Evolutionary conservation across 352 stramenopile species (phyloP).

Genomic region (Labyrinthula sp.): DNA sequence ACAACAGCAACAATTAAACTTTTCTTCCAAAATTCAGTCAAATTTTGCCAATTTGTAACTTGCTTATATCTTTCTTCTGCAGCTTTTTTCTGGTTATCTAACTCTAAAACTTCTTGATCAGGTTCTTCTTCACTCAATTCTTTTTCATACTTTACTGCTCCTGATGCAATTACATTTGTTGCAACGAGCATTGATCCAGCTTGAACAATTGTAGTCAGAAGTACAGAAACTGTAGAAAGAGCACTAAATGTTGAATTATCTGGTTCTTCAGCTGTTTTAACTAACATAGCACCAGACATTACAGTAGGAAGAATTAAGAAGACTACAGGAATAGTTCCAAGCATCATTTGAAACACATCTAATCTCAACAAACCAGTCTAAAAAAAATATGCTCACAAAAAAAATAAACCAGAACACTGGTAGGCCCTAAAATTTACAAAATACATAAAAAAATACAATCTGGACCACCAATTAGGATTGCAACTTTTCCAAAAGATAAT

Average conservation of each 20-base stretch:
- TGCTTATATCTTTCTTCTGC: background rate
- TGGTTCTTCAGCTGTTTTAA: constrained; percentile 36
- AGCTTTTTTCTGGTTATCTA: constrained; percentile 11
- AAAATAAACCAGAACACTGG: no score
- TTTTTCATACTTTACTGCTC: constrained; percentile 32
- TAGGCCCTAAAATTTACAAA: no score
- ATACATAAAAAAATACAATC: constrained; percentile 40
- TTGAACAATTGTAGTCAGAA: constrained; percentile 10
- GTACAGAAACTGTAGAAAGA: constrained; percentile 13
- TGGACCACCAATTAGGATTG: constrained; percentile 41
- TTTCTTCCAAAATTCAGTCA: constrained; percentile 3
- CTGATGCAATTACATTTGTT: constrained; percentile 31
- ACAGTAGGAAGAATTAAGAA: constrained; percentile 41
- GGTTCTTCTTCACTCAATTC: constrained; percentile 23
- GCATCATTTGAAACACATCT: constrained; percentile 37
- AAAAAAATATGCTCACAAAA: no score
- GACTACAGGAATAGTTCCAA: constrained; percentile 41
- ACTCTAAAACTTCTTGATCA: constrained; percentile 33
- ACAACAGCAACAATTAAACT: constrained; percentile 23
- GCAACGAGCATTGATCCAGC: constrained; percentile 30
- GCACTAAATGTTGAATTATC: constrained; percentile 12
- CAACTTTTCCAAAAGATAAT: constrained; percentile 40
- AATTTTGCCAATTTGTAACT: constrained; percentile 26
- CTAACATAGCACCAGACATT: constrained; percentile 38
- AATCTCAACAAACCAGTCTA: constrained; percentile 42